A percentile compares a stretch with the other conserved stretches of the same genome.
Conservation (phyloP, 2,329 filamentous ascomycete species). For the Didymella sp. region DNA sequence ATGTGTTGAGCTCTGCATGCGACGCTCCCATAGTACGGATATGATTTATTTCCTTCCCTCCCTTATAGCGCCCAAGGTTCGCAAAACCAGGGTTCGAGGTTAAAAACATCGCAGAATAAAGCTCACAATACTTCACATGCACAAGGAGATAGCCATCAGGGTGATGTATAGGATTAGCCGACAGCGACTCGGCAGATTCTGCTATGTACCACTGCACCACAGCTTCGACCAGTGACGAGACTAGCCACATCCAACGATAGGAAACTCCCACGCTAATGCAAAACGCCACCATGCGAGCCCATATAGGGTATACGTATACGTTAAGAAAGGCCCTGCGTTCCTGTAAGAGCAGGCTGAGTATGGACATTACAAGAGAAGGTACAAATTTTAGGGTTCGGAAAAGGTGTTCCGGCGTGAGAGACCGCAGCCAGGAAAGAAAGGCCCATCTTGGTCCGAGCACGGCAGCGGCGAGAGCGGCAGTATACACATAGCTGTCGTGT, state of each 20-base stretch:
- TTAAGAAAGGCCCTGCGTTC: slow-evolving; percentile 8
- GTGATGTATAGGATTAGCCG: too few relatives aligned
- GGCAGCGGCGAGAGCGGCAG: neutral
- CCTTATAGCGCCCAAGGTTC: too few relatives aligned
- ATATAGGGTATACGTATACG: slow-evolving; percentile 15
- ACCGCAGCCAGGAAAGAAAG: slow-evolving; percentile 1
- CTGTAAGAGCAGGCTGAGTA: neutral
- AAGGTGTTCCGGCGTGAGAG: slow-evolving; percentile 8
- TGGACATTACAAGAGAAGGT: slow-evolving; percentile 17
- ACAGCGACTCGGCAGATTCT: too few relatives aligned
- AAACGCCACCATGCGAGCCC: slow-evolving; percentile 24
- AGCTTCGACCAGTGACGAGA: too few relatives aligned
- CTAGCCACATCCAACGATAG: neutral
- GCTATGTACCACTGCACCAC: too few relatives aligned
- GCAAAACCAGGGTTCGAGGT: too few relatives aligned
- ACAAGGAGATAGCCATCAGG: too few relatives aligned
- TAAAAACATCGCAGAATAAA: too few relatives aligned
- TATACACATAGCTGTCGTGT: neutral
- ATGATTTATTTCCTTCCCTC: too few relatives aligned
- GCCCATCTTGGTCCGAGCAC: neutral
- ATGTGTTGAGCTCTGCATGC: too few relatives aligned
- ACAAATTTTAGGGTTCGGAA: slow-evolving; percentile 27
- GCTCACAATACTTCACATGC: too few relatives aligned
- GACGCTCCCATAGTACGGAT: too few relatives aligned
- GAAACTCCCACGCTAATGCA: slow-evolving; percentile 45